These are phyloP conservation scores for Anastatica hierochuntica DNA, from an alignment of 345 rosid genomes.

Conservation along the genomic window DNA sequence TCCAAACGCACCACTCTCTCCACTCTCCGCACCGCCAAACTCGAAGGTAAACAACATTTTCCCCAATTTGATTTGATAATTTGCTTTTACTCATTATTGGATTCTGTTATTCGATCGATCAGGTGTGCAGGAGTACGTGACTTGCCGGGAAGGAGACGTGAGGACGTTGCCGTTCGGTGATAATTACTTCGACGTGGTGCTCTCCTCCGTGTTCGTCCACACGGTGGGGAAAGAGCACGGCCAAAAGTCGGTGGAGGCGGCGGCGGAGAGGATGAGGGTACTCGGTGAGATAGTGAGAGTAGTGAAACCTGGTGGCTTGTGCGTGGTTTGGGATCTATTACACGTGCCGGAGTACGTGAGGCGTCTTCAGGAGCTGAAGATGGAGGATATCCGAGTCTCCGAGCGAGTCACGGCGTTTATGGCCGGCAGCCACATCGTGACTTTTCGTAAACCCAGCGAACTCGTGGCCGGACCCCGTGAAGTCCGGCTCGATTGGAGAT, in stretches of 20 bases:
- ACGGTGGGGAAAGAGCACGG: constrained; percentile 87
- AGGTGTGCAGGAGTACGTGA: constrained; percentile 96
- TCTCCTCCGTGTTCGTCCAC: constrained; percentile 73
- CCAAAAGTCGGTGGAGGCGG: constrained; percentile 70
- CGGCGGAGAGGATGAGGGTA: constrained; percentile 84
- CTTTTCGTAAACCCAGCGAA: constrained; percentile 71
- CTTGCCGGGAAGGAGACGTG: constrained; percentile 87
- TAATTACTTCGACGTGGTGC: constrained; percentile 90
- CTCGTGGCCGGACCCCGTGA: constrained; percentile 50
- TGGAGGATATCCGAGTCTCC: constrained; percentile 78
- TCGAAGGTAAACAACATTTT: constrained; percentile 47
- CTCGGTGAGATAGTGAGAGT: constrained; percentile 88
- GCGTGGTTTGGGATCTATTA: constrained; percentile 83
- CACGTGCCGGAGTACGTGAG: constrained; percentile 83
- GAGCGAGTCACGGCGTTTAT: constrained; percentile 88
- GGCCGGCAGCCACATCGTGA: constrained; percentile 81
- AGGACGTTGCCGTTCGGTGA: constrained; percentile 79
- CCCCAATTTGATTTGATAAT: too few relatives aligned
- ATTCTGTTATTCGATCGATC: not conserved
- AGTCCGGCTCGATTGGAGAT: constrained; percentile 73
- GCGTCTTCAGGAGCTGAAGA: constrained; percentile 66
- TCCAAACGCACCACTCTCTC: constrained; percentile 72
- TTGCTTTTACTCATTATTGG: too few relatives aligned
- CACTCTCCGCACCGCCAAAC: constrained; percentile 76
- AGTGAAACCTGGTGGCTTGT: constrained; percentile 67